A percentile compares a stretch with the other conserved stretches of the same genome.
phyloP scores from a whole-genome alignment of 164 flowering plant species.

The Aristolochia californica region DNA sequence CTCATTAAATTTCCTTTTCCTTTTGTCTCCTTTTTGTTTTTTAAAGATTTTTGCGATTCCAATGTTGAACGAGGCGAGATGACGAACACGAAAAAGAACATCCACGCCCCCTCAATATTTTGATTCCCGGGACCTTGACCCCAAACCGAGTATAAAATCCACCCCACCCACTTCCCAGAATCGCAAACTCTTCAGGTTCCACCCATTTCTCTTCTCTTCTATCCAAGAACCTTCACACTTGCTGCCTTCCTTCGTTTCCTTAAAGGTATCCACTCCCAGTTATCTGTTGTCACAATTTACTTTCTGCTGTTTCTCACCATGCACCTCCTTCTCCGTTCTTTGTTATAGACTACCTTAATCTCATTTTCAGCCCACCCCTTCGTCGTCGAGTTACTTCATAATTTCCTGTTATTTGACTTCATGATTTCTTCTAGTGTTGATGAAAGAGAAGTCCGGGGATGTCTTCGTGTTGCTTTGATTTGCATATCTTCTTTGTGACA shows the following conservation, averaged over 20 bases:
- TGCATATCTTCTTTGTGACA: neutral
- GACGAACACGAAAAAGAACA: constrained; percentile 42
- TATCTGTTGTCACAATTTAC: too few relatives aligned
- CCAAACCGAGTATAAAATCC: constrained; percentile 30
- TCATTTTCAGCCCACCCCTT: neutral
- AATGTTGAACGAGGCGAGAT: constrained; percentile 32
- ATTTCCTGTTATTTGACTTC: neutral
- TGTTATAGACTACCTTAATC: too few relatives aligned
- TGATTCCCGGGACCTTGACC: constrained; percentile 18
- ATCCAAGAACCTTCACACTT: constrained; percentile 11
- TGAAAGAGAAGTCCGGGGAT: too few relatives aligned
- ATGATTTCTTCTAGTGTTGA: neutral
- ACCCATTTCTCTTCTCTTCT: constrained; percentile 1
- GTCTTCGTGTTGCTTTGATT: too few relatives aligned
- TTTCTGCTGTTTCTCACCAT: too few relatives aligned
- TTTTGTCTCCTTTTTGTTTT: constrained; percentile 23
- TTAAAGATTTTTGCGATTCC: constrained; percentile 28
- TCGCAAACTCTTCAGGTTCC: constrained; percentile 7
- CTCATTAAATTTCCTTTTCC: constrained; percentile 21
- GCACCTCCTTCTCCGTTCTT: too few relatives aligned
- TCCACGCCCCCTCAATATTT: constrained; percentile 25
- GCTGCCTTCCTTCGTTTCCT: neutral
- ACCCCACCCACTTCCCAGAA: constrained; percentile 12
- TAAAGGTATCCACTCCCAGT: neutral
- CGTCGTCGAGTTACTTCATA: neutral